phyloP scores from a whole-genome alignment of 1,284 basidiomycete genomes.

The Sphagnurus paluster region DNA sequence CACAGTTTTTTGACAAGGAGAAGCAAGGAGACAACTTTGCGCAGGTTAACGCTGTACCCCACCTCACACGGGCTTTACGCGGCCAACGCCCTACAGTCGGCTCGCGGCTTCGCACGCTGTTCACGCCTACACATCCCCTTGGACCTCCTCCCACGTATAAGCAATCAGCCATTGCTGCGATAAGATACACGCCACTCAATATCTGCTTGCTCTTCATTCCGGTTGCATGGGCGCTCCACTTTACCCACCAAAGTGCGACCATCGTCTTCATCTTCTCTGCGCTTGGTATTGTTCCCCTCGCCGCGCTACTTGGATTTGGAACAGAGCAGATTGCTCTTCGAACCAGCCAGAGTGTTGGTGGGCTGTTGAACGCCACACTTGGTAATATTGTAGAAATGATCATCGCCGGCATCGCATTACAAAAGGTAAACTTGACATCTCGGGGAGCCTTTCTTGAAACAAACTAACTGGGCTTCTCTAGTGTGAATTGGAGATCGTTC shows the following conservation, averaged over 20 bases:
- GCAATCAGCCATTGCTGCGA: constrained; percentile 34
- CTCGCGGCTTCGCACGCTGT: constrained; percentile 31
- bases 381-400: constrained; percentile 61
- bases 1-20: constrained; percentile 14
- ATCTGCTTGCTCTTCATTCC: constrained; percentile 52
- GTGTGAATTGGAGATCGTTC: constrained; percentile 66
- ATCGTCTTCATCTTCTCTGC: constrained; percentile 53
- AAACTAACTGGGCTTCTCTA: constrained; percentile 19
- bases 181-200: constrained; percentile 46
- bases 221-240: constrained; percentile 59
- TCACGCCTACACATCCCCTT: constrained; percentile 33
- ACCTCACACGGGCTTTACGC: background rate
- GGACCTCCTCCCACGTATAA: constrained; percentile 38
- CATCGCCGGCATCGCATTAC: constrained; percentile 43
- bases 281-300: constrained; percentile 49
- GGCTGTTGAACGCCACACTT: constrained; percentile 61
- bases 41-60: background rate
- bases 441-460: constrained; percentile 17
- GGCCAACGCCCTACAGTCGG: constrained; percentile 5
- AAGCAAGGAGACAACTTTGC: constrained; percentile 3
- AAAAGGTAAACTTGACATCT: constrained; percentile 29
- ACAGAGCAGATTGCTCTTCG: constrained; percentile 65
- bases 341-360: constrained; percentile 57
- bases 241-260: constrained; percentile 49
- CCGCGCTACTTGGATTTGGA: constrained; percentile 62